Evolutionary conservation across 1,284 basidiomycete genomes (phyloP), one percentile per base, ranked within the genome.

Genomic region (Cutaneotrichosporon mucoides): DNA sequence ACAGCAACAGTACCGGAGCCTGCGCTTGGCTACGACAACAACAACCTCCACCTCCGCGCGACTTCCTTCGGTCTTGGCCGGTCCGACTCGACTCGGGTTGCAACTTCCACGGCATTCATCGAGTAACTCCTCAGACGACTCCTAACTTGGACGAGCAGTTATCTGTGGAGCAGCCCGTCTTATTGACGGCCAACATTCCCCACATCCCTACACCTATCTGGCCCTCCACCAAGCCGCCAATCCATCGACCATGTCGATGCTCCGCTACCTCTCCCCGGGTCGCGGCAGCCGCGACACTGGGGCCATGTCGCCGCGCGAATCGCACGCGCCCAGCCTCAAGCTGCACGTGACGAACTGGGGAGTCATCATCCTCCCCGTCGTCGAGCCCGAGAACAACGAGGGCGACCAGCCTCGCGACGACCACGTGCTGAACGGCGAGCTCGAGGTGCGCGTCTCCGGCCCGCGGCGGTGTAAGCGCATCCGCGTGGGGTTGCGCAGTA

Each of bases 401-500:
- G 16, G 50, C 16, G 38, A 43, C 8, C 24, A 53, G 45, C 62
- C 62, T 6, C 53, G 59, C 5, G 53, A 60, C 38, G 62, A 64
- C 43, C 49, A 55, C 12, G 42, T 64, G 42, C 45, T 64, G 5
- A 42, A 53, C 35, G 62, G 62, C 40, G 59, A 61, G 50, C 59
- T 64, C 37, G 62, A 61, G 46, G 53, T 64, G 9, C 12, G 53
- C 13, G 48, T 55, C n/a, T 24, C 46, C 7, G 35, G 34, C 1
- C 46, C 57, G 5, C 16, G 35, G 45, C 52, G 58, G 12, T 57
- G 56, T 45, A 53, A 56, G 15, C 47, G 58, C 0, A 60, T 62
- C 56, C 57, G 64, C 34, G 64, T 65, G 12, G 64, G 61, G 0
- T 37, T 65, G 8, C 54, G 55, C 35, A 56, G 56, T 4, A 47